These are phyloP conservation scores for Capsaspora owczarzaki DNA, from an alignment of 78 protist genomes.

Conservation along the genomic window DNA sequence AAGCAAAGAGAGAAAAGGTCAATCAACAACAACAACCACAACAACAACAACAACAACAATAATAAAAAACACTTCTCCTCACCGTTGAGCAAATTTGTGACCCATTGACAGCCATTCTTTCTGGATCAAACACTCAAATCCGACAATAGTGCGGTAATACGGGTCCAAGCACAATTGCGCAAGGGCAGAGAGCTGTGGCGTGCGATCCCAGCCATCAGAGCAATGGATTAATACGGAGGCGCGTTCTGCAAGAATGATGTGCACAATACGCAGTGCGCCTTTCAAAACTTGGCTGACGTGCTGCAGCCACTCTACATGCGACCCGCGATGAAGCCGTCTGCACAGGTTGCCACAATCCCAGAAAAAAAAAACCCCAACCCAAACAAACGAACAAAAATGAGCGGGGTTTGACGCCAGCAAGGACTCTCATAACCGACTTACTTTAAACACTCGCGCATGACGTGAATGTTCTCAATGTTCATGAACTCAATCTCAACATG, in stretches of 20 bases:
- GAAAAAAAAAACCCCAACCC: neutral
- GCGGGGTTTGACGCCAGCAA: neutral
- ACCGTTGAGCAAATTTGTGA: conserved; percentile 72
- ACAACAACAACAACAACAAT: too few relatives aligned
- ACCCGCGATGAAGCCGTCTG: neutral
- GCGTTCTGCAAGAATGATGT: neutral
- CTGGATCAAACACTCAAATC: conserved; percentile 74
- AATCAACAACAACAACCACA: too few relatives aligned
- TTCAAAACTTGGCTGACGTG: neutral
- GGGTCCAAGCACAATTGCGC: conserved; percentile 72
- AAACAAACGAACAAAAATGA: neutral
- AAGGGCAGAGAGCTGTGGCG: conserved; percentile 71
- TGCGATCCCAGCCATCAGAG: conserved; percentile 97
- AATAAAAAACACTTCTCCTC: too few relatives aligned
- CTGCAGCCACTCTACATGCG: neutral
- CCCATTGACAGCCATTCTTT: conserved; percentile 89
- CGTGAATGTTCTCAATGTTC: conserved; percentile 80
- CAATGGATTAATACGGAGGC: conserved; percentile 67
- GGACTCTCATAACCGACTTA: neutral
- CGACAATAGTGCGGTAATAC: conserved; percentile 75
- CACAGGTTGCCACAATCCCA: neutral
- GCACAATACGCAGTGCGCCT: neutral
- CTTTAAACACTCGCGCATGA: conserved; percentile 46
- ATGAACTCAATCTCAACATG: conserved; percentile 9
- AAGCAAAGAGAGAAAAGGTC: too few relatives aligned